These are phyloP conservation scores for Lantana camara DNA, from an alignment of 257 asterid genomes.

Conservation along the genomic window DNA sequence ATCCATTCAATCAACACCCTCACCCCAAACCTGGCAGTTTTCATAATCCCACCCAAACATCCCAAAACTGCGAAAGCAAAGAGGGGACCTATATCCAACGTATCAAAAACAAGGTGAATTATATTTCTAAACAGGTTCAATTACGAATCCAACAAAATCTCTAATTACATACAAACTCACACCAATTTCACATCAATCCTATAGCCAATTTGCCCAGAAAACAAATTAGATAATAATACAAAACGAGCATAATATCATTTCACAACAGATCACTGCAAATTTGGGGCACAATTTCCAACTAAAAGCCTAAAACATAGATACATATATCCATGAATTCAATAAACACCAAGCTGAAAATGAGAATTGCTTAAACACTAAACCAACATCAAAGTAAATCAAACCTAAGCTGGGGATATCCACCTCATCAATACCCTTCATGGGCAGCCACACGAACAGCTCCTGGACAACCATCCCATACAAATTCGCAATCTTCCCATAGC, in stretches of 20 bases:
- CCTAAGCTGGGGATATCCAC: slow-evolving; percentile 91
- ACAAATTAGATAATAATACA: background rate
- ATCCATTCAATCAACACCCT: too few species aligned
- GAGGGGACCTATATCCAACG: too few species aligned
- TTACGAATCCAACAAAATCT: too few species aligned
- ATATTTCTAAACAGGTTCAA: too few species aligned
- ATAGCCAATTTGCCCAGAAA: background rate
- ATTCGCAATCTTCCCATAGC: slow-evolving; percentile 49
- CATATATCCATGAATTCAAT: background rate
- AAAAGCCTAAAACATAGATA: background rate
- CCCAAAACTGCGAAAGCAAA: too few species aligned
- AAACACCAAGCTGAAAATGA: slow-evolving; percentile 55
- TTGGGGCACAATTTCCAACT: slow-evolving; percentile 13
- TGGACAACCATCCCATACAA: slow-evolving; percentile 74
- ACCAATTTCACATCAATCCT: slow-evolving; percentile 2
- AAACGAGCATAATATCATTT: background rate
- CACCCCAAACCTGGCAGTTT: too few species aligned
- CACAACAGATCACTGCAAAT: background rate
- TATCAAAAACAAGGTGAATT: too few species aligned
- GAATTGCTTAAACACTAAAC: slow-evolving; percentile 79
- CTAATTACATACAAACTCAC: background rate
- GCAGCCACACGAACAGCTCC: slow-evolving; percentile 87
- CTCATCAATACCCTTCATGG: slow-evolving; percentile 59
- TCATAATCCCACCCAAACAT: too few species aligned
- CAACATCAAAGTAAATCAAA: slow-evolving; percentile 86